Base-by-base conservation (phyloP, 1,284 basidiomycete species). In the Butyriboletus regius region DNA sequence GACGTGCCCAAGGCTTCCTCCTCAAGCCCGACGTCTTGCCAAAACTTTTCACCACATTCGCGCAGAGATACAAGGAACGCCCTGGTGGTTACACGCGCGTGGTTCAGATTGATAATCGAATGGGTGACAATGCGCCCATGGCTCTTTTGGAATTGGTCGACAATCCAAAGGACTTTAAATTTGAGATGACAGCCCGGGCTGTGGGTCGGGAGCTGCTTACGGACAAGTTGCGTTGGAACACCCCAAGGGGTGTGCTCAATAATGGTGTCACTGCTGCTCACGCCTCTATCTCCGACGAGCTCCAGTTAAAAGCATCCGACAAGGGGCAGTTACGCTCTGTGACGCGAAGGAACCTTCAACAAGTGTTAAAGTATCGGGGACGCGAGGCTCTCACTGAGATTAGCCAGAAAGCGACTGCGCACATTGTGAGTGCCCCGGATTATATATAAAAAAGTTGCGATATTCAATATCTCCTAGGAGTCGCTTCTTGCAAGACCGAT, bases 51-150 rank as follows among this genome's bases (percentile, higher is more conserved):
- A 76, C 75, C 10, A 79, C 81, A 7, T 83, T 97, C 49, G 83
- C 91, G 0, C 67, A 81, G 56, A 85, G 96, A 39, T 99, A 98
- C 70, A 77, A 81, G 1, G 66, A 77, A 18, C 81, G 96, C 6
- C 85, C 85, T 5, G 96, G 96, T 10, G 96, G 96, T 7, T 99
- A 98, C 74, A 98, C 96, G 7, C 83, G 96, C 24, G 85, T 98
- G 56, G 85, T 92, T 67, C 90, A 87, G 64, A 89, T 84, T 58
- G 96, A 95, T 35, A 81, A 87, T 67, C 81, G 95, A 17, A 77
- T 75, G 50, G 93, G 94, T 22, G 96, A 99, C 74, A 90, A 96
- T 65, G 96, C 96, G 28, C 91, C 92, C 1, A 79, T 86, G 56
- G 95, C 95, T 4, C 81, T 99, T 51, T 71, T 99, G 38, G 90